A percentile compares a stretch with the other conserved stretches of the same genome.
These are phyloP conservation scores for Hondaea fermentalgiana DNA, from an alignment of 108 stramenopile species.

Conservation along the genomic window DNA sequence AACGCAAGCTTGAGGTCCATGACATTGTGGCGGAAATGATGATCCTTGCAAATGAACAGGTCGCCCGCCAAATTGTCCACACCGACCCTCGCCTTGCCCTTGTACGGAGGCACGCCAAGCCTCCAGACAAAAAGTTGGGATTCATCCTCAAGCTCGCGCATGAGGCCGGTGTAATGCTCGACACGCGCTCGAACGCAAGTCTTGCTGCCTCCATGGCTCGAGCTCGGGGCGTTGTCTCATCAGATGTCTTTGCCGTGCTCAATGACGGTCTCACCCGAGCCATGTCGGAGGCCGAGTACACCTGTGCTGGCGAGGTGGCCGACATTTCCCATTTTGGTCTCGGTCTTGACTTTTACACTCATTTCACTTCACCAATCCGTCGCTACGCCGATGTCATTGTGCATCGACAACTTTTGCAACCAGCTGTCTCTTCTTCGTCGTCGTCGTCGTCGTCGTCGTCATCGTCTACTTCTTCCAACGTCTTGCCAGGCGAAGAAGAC, in stretches of 20 bases:
- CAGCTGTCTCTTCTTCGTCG: background rate
- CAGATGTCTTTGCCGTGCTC: background rate
- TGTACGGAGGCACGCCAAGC: constrained; percentile 44
- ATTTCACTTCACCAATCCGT: constrained; percentile 75
- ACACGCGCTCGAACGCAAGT: background rate
- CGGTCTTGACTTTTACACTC: constrained; percentile 66
- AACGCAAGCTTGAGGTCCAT: constrained; percentile 67
- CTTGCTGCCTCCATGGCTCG: constrained; percentile 11
- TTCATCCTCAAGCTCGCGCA: background rate
- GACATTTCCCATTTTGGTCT: constrained; percentile 65
- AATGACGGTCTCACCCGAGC: constrained; percentile 52
- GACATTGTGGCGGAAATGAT: constrained; percentile 72
- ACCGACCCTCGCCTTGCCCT: constrained; percentile 54
- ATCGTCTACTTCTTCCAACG: background rate
- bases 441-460: background rate
- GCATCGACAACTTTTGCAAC: constrained; percentile 49
- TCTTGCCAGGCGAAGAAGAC: background rate
- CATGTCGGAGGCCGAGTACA: constrained; percentile 74
- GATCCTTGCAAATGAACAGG: constrained; percentile 67
- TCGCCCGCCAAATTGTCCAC: constrained; percentile 45
- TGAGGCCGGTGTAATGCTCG: constrained; percentile 12
- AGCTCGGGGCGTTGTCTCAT: background rate
- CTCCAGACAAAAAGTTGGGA: background rate
- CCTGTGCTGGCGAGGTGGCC: constrained; percentile 45
- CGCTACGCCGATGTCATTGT: constrained; percentile 53